A percentile compares a stretch with the other conserved stretches of the same genome.
Evolutionary conservation across 257 asterid species (phyloP).

Genomic region (Parsonsia alboflavescens): DNA sequence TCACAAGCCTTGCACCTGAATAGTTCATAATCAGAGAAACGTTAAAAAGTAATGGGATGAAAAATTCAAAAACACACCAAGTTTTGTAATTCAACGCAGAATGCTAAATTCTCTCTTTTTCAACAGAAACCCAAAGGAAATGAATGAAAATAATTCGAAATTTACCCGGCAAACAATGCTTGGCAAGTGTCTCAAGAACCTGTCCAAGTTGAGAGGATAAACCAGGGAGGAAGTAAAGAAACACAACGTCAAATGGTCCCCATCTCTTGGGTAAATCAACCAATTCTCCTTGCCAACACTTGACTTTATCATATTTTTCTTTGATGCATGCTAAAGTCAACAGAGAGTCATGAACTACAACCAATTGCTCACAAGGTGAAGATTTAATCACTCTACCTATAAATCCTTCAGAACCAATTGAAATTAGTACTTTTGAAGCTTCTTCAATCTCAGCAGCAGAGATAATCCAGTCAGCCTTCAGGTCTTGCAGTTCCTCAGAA

Average conservation of each 20-base stretch:
- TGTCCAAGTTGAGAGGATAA: constrained; percentile 52
- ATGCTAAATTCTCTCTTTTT: background rate
- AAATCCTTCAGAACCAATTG: constrained; percentile 69
- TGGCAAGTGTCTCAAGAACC: constrained; percentile 60
- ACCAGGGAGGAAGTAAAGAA: constrained; percentile 79
- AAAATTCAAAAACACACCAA: background rate
- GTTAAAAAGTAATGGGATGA: background rate
- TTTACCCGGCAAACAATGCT: constrained; percentile 65
- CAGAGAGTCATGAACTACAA: constrained; percentile 72
- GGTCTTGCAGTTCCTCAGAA: constrained; percentile 38
- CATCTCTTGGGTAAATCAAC: constrained; percentile 62
- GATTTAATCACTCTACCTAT: constrained; percentile 55
- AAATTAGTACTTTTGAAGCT: constrained; percentile 62
- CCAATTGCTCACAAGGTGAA: constrained; percentile 48
- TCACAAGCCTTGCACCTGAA: constrained; percentile 79
- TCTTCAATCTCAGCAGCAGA: constrained; percentile 49
- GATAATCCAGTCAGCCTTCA: constrained; percentile 48
- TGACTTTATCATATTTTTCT: constrained; percentile 59
- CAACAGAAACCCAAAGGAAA: background rate
- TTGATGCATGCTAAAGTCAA: constrained; percentile 68
- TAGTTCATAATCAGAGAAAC: background rate
- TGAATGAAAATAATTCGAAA: background rate
- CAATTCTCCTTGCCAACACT: constrained; percentile 92
- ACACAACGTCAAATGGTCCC: constrained; percentile 63
- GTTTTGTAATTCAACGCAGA: background rate